These are phyloP conservation scores for Taphrina deformans DNA, from an alignment of 1,139 yeast species.

Conservation along the genomic window DNA sequence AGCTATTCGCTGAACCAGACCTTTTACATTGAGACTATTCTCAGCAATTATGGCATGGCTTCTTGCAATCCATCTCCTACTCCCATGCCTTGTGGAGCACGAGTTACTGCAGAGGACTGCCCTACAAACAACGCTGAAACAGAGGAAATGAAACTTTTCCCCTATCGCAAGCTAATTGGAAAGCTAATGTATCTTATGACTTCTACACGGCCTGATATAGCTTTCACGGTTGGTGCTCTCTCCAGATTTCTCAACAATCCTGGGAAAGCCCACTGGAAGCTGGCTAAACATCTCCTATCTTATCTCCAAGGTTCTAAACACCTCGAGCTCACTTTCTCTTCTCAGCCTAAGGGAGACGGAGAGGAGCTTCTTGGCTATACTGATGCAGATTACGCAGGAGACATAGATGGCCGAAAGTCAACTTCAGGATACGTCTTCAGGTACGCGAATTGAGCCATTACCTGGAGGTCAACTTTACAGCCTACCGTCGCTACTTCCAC, in stretches of 20 bases:
- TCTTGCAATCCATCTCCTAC: not conserved
- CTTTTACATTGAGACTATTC: not conserved
- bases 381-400: conserved; percentile 37
- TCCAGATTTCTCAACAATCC: conserved; percentile 35
- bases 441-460: not conserved
- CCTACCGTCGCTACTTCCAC: not conserved
- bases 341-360: not conserved
- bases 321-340: not conserved
- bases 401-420: not conserved
- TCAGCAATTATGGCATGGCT: not conserved
- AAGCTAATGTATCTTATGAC: not conserved
- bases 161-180: not conserved
- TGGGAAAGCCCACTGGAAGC: conserved; percentile 32
- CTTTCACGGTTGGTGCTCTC: conserved; percentile 35
- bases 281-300: conserved; percentile 34
- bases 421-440: not conserved
- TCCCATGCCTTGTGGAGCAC: not conserved
- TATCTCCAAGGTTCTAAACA: conserved; percentile 28
- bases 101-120: not conserved
- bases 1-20: not conserved
- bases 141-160: not conserved
- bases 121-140: not conserved
- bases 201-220: conserved; percentile 37
- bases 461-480: not conserved
- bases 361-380: conserved; percentile 9